Evolutionary conservation across 192 early-diverging fungal species (phyloP), one percentile per base, ranked within the genome.

Genomic region (Backusella psychrophila): DNA sequence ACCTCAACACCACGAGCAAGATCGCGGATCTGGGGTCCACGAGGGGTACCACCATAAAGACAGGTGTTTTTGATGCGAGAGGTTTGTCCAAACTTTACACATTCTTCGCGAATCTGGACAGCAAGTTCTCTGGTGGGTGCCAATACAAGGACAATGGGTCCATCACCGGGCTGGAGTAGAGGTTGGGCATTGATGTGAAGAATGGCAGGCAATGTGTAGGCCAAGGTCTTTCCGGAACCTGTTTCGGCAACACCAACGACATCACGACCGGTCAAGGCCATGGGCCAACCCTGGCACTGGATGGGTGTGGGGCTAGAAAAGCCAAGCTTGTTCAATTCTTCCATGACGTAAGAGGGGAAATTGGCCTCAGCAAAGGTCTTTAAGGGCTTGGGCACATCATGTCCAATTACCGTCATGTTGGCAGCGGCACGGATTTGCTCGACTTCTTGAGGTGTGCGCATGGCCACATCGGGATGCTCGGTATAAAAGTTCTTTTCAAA

Each of bases 151-250:
- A 97, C 97, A 81, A 99, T 93, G 17, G 98, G 98, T 9, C 98
- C 98, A 83, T 99, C 98, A 49, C 97, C 96, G 46, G 89, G 95
- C 73, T 93, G 82, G 35, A 99, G 85, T 66, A 93, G 88, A 6
- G 96, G 96, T 81, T 99, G 98, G 7, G 98, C 98, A 77, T 96
- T 98, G 82, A 99, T 98, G 82, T 99, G 98, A 56, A 98, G 94
- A 73, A 99, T 97, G 17, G 95, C 90, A n/a, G 96, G 97, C 38
- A 99, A 83, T 38, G 91, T 92, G 81, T 96, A 99, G 1, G 96
- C 96, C 6, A 99, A 87, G 15, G 97, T 99, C 82, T 99, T 99
- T n/a, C 94, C 94, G 21, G 92, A 94, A 77, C 94, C 95, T 26
- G 94, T 96, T 76, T 92, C 89, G 26, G 95, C 94, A 76, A 95